Percentiles rank a stretch among this genome's conserved stretches.
phyloP scores from a whole-genome alignment of 305 asterid genomes.

The Solanum hybrid region DNA sequence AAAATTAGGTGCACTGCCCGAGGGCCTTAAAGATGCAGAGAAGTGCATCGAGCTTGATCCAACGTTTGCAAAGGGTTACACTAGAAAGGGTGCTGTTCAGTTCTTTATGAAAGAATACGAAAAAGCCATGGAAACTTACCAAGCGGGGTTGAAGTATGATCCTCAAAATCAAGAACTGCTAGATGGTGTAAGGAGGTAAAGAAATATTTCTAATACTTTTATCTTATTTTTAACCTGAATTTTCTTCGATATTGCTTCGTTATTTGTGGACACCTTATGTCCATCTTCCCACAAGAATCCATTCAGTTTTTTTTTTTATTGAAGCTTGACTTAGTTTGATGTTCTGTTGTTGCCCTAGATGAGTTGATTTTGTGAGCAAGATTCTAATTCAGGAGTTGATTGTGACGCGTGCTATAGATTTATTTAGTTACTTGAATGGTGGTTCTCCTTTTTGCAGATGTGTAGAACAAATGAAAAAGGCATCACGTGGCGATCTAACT shows the following conservation, averaged over 20 bases:
- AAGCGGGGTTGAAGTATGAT: background rate
- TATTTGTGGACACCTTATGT: background rate
- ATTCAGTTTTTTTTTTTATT: background rate
- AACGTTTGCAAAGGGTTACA: background rate
- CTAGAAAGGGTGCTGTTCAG: background rate
- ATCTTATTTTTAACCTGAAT: background rate
- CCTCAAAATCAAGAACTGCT: background rate
- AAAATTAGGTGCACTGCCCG: background rate
- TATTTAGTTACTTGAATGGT: background rate
- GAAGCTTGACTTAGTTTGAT: background rate
- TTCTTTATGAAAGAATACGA: background rate
- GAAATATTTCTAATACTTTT: background rate
- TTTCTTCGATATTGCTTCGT: background rate
- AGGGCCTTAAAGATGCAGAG: background rate
- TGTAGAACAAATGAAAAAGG: background rate
- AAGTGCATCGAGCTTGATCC: background rate
- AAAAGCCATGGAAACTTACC: background rate
- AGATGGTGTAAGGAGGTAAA: background rate
- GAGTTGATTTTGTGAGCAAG: background rate
- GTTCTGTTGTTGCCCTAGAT: background rate
- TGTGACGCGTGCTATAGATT: background rate
- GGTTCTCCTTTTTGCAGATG: background rate
- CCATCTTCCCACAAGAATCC: background rate
- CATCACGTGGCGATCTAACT: background rate
- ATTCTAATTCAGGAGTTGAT: background rate